Conservation (phyloP, 2,329 filamentous ascomycete species). For the Xylaria sp. region DNA sequence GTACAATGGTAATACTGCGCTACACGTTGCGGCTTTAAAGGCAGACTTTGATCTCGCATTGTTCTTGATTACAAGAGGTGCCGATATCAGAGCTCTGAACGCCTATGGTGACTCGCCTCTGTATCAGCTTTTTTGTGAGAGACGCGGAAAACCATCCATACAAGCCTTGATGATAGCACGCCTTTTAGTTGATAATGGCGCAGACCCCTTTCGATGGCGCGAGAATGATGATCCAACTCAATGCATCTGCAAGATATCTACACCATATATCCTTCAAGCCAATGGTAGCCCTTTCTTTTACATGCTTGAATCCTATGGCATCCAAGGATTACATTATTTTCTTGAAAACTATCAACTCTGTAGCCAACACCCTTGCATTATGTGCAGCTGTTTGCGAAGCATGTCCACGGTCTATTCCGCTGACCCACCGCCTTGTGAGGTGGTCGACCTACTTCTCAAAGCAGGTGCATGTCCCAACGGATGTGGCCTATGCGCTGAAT, state of each 20-base stretch:
- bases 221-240: background rate
- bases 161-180: background rate
- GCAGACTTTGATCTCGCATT: background rate
- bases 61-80: background rate
- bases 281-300: background rate
- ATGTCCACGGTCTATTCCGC: background rate
- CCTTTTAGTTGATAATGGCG: background rate
- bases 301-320: background rate
- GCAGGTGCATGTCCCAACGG: background rate
- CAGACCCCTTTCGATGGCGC: background rate
- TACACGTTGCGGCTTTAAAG: background rate
- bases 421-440: background rate
- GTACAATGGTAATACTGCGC: background rate
- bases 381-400: background rate
- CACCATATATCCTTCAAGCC: background rate
- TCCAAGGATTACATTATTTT: background rate
- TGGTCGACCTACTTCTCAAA: background rate
- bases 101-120: background rate
- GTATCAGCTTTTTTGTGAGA: background rate
- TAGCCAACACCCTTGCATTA: background rate
- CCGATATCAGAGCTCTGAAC: background rate
- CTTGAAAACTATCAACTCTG: background rate
- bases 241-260: background rate
- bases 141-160: too few species aligned
- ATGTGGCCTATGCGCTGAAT: background rate